Evolutionary conservation across 2,329 filamentous ascomycete species (phyloP).

Genomic region (Pochonia chlamydosporia): DNA sequence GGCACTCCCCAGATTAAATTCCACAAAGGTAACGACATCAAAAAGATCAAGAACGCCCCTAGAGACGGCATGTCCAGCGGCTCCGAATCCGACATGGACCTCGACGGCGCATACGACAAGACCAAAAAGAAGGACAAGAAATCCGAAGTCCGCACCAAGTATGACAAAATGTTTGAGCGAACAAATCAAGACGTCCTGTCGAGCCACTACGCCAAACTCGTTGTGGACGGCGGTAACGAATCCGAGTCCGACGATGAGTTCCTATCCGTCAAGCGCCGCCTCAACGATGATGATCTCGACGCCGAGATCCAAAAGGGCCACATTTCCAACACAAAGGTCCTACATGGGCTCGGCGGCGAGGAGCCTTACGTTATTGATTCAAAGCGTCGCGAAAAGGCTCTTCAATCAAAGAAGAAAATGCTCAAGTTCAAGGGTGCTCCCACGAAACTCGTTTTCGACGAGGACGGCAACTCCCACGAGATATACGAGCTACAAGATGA

Average conservation of each 20-base stretch:
- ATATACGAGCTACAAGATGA: conserved; percentile 87
- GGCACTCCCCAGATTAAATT: conserved; percentile 93
- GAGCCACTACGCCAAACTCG: conserved; percentile 86
- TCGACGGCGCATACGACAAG: conserved; percentile 29
- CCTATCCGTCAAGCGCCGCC: conserved; percentile 81
- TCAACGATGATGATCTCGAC: conserved; percentile 62
- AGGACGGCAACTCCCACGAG: conserved; percentile 79
- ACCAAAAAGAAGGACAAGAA: conserved; percentile 48
- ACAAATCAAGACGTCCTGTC: conserved; percentile 93
- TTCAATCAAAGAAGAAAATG: conserved; percentile 91
- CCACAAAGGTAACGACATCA: conserved; percentile 81
- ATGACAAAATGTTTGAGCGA: conserved; percentile 96
- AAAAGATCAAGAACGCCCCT: conserved; percentile 80
- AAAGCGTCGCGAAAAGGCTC: conserved; percentile 90
- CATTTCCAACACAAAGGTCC: conserved; percentile 45
- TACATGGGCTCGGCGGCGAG: conserved; percentile 63
- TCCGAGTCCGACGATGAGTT: conserved; percentile 55
- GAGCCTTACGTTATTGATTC: conserved; percentile 82
- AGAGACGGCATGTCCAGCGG: conserved; percentile 60
- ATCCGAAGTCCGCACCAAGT: conserved; percentile 79
- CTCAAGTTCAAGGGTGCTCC: conserved; percentile 85
- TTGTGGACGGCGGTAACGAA: conserved; percentile 54
- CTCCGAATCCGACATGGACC: conserved; percentile 50
- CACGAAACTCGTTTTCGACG: conserved; percentile 83
- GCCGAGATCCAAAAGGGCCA: conserved; percentile 41